Conservation (phyloP, 176 grass and related monocot species). For the Pontederia crassipes region DNA sequence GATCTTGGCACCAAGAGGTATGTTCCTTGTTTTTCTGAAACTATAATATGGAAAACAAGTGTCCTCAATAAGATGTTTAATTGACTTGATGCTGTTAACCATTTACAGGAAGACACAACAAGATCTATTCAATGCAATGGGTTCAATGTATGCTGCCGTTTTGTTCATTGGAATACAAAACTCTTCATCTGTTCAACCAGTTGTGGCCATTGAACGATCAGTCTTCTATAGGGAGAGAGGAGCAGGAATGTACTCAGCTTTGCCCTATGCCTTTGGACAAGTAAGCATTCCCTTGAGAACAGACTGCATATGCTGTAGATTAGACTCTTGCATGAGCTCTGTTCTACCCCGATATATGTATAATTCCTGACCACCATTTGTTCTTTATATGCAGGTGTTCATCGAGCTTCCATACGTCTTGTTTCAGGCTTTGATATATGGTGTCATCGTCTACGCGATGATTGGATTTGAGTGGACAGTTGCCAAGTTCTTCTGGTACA, state of each 20-base stretch:
- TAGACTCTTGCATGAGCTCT: not conserved
- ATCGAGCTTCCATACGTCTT: conserved; percentile 76
- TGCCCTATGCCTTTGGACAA: conserved; percentile 94
- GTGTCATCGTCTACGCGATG: conserved; percentile 71
- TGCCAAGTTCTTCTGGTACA: conserved; percentile 77
- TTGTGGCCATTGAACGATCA: conserved; percentile 63
- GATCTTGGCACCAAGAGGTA: conserved; percentile 74
- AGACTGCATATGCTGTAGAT: not conserved
- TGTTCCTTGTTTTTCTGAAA: not conserved
- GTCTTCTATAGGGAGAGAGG: conserved; percentile 95
- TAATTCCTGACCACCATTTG: not conserved
- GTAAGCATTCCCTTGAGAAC: conserved; percentile 28
- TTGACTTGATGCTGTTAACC: conserved; percentile 7
- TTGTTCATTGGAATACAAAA: conserved; percentile 69
- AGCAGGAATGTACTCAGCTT: conserved; percentile 80
- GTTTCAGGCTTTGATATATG: conserved; percentile 48
- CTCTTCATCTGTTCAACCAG: conserved; percentile 60
- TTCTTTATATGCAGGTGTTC: conserved; percentile 31
- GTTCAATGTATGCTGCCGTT: conserved; percentile 68
- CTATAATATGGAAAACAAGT: not conserved
- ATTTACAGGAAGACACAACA: conserved; percentile 27
- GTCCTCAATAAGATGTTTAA: not conserved
- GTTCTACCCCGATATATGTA: not conserved
- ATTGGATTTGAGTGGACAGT: conserved; percentile 79
- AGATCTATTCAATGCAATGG: conserved; percentile 77